A percentile compares a stretch with the other conserved stretches of the same genome.
Conservation (phyloP, 257 asterid species). For the Orobanche coerulescens region DNA sequence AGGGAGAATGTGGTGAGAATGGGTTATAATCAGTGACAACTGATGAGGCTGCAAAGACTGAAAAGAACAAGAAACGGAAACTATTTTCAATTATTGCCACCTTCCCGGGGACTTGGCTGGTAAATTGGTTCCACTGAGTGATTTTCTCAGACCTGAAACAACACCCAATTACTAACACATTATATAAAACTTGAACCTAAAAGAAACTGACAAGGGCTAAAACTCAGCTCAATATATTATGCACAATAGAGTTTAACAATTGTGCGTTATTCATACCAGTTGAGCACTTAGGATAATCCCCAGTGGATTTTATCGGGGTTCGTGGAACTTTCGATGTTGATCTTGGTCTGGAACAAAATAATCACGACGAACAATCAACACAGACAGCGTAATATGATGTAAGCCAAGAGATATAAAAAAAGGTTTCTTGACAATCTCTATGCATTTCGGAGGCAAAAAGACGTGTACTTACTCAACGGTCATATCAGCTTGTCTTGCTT, state of each 20-base stretch:
- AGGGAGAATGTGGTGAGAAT: neutral
- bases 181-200: neutral
- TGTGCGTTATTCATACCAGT: constrained; percentile 29
- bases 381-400: neutral
- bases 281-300: constrained; percentile 29
- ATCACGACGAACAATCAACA: neutral
- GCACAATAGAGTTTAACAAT: neutral
- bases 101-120: constrained; percentile 28
- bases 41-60: neutral
- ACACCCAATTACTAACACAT: neutral
- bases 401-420: neutral
- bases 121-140: constrained; percentile 29
- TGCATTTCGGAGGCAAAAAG: neutral
- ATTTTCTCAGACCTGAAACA: constrained; percentile 41
- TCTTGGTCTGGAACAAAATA: constrained; percentile 25
- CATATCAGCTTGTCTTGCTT: constrained; percentile 22
- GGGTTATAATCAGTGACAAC: neutral
- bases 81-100: constrained; percentile 25
- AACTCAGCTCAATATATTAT: neutral
- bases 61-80: neutral
- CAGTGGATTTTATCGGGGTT: constrained; percentile 21
- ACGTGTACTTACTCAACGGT: constrained; percentile 28
- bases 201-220: neutral
- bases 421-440: neutral
- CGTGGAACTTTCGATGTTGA: constrained; percentile 30